Conservation (phyloP, 768 basidiomycete species). For the Boletus vermiculosoides region DNA sequence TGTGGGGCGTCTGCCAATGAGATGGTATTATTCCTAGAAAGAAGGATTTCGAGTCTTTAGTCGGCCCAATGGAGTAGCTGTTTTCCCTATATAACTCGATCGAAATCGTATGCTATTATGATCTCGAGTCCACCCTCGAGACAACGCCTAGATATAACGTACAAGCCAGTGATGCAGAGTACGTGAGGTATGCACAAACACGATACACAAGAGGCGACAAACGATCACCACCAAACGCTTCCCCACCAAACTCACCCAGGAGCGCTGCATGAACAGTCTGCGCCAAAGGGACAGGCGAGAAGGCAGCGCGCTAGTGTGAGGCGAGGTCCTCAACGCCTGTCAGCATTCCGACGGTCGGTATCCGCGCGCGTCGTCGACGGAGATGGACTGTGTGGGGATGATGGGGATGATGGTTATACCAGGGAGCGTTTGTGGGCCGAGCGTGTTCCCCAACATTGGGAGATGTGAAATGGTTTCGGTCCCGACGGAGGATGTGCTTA, state of each 20-base stretch:
- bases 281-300: slow-evolving; percentile 22
- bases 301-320: slow-evolving; percentile 1
- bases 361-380: background rate
- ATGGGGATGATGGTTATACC: background rate
- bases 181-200: background rate
- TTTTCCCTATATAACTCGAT: no score
- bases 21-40: no score
- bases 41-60: no score
- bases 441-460: slow-evolving; percentile 16
- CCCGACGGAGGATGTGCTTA: slow-evolving; percentile 9
- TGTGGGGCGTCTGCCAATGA: no score
- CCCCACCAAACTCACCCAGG: slow-evolving; percentile 4
- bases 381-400: background rate
- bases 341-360: slow-evolving; percentile 11
- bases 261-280: slow-evolving; percentile 23
- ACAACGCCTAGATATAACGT: no score
- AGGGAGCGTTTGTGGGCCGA: background rate
- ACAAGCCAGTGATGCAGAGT: no score
- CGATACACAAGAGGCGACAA: background rate
- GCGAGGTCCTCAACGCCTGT: slow-evolving; percentile 4
- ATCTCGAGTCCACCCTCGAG: no score
- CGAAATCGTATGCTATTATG: no score
- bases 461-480: slow-evolving; percentile 20
- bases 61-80: no score
- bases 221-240: background rate